A percentile compares a stretch with the other conserved stretches of the same genome.
Conservation (phyloP, 768 basidiomycete species). For the Leccinum boreale region DNA sequence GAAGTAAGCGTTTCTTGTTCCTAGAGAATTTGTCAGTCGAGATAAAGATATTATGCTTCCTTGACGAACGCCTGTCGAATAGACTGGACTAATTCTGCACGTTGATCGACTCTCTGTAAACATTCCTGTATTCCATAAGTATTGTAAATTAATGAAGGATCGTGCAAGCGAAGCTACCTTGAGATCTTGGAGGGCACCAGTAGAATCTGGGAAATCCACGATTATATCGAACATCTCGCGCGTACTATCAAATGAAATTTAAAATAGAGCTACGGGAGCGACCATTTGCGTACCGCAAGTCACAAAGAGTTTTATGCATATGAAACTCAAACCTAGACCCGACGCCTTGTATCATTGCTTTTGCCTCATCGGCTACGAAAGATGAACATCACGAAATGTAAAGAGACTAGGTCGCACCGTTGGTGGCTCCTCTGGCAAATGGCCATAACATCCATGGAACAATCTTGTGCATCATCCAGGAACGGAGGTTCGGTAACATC, state of each 20-base stretch:
- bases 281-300: slow-evolving; percentile 62
- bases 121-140: slow-evolving; percentile 52
- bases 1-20: slow-evolving; percentile 82
- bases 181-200: slow-evolving; percentile 80
- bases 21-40: slow-evolving; percentile 37
- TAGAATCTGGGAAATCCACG: slow-evolving; percentile 88
- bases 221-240: slow-evolving; percentile 95
- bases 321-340: slow-evolving; percentile 89
- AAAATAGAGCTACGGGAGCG: not conserved
- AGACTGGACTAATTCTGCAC: slow-evolving; percentile 68
- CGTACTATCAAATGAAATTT: slow-evolving; percentile 39
- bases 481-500: slow-evolving; percentile 56
- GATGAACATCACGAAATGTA: slow-evolving; percentile 2
- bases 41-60: not conserved
- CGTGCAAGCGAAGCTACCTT: slow-evolving; percentile 43
- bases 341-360: slow-evolving; percentile 69
- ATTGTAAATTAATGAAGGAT: not conserved
- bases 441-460: slow-evolving; percentile 84
- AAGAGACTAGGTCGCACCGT: slow-evolving; percentile 36
- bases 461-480: slow-evolving; percentile 78
- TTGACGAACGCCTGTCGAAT: slow-evolving; percentile 69
- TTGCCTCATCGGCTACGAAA: slow-evolving; percentile 61
- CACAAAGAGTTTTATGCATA: slow-evolving; percentile 86
- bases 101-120: slow-evolving; percentile 75
- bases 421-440: slow-evolving; percentile 66